phyloP scores from a whole-genome alignment of 2,329 filamentous ascomycete genomes.

The Clonostachys rosea region DNA sequence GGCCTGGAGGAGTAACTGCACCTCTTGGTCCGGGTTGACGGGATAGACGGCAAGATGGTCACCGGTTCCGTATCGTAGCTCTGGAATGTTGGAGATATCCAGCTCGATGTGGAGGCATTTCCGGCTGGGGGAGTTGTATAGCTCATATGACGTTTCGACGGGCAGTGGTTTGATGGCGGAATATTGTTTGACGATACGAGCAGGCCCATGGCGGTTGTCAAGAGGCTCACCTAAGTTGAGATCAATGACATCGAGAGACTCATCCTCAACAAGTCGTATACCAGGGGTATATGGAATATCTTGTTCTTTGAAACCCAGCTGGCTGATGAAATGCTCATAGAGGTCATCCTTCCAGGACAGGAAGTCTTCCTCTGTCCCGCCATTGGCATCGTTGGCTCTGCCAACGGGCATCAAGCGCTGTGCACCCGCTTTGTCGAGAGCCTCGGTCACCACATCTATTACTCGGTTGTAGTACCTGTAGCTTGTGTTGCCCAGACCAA shows the following conservation, averaged over 20 bases:
- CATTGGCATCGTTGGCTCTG: background rate
- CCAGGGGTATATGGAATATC: background rate
- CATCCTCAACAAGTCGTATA: background rate
- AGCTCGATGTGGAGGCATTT: constrained; percentile 29
- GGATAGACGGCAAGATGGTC: constrained; percentile 34
- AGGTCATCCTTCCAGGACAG: background rate
- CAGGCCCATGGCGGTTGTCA: background rate
- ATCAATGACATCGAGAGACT: background rate
- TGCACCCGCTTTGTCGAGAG: background rate
- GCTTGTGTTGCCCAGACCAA: constrained; percentile 31
- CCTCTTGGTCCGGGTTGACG: constrained; percentile 27
- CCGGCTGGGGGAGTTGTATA: constrained; percentile 11
- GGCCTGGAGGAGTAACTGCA: constrained; percentile 17
- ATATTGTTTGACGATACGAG: background rate
- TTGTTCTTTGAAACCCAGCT: background rate
- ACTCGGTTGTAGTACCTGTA: constrained; percentile 31
- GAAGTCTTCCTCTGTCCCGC: constrained; percentile 2
- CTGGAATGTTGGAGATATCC: constrained; percentile 17
- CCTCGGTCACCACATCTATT: background rate
- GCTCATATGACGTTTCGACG: constrained; percentile 45
- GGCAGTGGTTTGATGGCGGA: background rate
- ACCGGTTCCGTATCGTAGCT: constrained; percentile 28
- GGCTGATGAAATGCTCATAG: background rate
- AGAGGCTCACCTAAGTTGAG: background rate
- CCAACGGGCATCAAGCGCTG: background rate